Evolutionary conservation across 2,329 filamentous ascomycete species (phyloP).

Genomic region (Chaetoscypha palmicola): DNA sequence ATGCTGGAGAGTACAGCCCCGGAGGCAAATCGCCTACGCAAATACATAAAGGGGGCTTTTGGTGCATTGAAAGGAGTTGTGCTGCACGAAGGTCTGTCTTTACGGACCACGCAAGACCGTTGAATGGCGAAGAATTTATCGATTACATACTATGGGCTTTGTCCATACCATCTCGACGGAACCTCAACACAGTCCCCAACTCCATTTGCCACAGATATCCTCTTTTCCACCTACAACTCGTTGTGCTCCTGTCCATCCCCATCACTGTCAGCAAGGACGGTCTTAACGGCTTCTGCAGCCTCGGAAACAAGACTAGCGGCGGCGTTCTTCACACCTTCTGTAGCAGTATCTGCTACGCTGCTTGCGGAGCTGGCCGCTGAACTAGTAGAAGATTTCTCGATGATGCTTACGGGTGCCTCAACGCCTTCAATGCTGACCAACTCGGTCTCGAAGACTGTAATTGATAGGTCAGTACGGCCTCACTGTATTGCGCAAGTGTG

Average conservation of each 20-base stretch:
- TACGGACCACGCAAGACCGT: too few relatives aligned
- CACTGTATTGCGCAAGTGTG: slow-evolving; percentile 7
- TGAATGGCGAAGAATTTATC: too few relatives aligned
- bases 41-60: too few relatives aligned
- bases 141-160: too few relatives aligned
- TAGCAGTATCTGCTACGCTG: slow-evolving; percentile 20
- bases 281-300: slow-evolving; percentile 47
- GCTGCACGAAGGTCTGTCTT: too few relatives aligned
- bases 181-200: slow-evolving; percentile 9
- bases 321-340: slow-evolving; percentile 33
- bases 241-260: slow-evolving; percentile 50
- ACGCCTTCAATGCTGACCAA: slow-evolving; percentile 78
- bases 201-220: slow-evolving; percentile 5
- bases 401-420: slow-evolving; percentile 27
- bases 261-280: slow-evolving; percentile 47
- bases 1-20: too few relatives aligned
- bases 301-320: slow-evolving; percentile 41
- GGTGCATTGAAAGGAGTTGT: too few relatives aligned
- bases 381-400: slow-evolving; percentile 21
- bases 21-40: too few relatives aligned
- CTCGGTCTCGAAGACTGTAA: slow-evolving; percentile 81
- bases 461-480: slow-evolving; percentile 10
- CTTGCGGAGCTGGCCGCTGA: too few relatives aligned
- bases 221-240: slow-evolving; percentile 42
- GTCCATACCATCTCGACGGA: too few relatives aligned